phyloP scores from a whole-genome alignment of 208 protist species.

The Spironucleus salmonicida region DNA sequence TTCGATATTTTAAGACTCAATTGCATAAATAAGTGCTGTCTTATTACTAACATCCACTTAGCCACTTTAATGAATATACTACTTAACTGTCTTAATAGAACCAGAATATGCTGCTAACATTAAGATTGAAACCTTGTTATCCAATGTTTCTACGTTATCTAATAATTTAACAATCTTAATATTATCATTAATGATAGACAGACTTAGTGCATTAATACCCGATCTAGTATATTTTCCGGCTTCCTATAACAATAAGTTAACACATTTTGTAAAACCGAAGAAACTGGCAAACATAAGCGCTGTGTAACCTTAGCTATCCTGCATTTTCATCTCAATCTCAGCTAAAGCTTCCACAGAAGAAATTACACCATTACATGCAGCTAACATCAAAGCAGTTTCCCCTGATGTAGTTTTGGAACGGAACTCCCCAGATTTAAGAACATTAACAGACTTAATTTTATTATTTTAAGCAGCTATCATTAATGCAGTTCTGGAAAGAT shows the following conservation, averaged over 20 bases:
- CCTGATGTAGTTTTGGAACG: background rate
- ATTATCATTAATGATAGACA: too few species aligned
- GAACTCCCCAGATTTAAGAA: too few species aligned
- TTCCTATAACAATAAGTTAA: background rate
- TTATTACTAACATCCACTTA: background rate
- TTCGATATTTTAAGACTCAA: background rate
- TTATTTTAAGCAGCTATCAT: too few species aligned
- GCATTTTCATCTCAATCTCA: background rate
- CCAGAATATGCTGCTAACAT: too few species aligned
- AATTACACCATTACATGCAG: background rate
- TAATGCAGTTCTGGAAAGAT: too few species aligned
- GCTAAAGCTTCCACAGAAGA: background rate
- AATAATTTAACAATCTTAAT: too few species aligned
- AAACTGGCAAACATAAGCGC: background rate
- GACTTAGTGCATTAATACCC: too few species aligned
- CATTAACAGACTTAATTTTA: too few species aligned
- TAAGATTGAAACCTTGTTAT: too few species aligned
- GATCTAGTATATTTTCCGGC: background rate
- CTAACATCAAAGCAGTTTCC: slow-evolving; percentile 15
- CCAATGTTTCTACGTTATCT: too few species aligned
- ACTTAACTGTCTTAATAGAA: too few species aligned
- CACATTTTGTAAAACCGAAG: background rate
- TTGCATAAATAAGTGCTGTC: slow-evolving; percentile 1
- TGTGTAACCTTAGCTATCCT: background rate
- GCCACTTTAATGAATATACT: background rate